Conservation (phyloP, 768 basidiomycete species). For the Mrakia hoshinonis region DNA sequence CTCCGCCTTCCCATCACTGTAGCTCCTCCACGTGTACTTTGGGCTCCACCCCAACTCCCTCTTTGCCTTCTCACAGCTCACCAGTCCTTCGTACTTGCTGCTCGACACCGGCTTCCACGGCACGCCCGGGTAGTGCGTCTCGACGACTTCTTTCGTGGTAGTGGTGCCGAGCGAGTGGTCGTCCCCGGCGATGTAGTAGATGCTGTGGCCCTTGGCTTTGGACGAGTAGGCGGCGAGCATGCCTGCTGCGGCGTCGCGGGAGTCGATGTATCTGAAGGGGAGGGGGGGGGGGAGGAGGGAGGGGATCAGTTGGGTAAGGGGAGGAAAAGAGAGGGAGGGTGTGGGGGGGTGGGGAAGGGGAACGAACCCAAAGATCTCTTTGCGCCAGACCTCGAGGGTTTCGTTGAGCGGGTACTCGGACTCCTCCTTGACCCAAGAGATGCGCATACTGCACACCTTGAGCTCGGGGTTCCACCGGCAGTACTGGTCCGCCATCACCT, state of each 20-base stretch:
- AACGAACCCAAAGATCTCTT: slow-evolving; percentile 11
- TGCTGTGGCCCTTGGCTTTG: slow-evolving; percentile 31
- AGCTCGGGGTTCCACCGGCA: slow-evolving; percentile 34
- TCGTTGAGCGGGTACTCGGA: slow-evolving; percentile 5
- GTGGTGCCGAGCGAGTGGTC: slow-evolving; percentile 32
- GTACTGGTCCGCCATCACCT: slow-evolving; percentile 35
- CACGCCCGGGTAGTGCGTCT: slow-evolving; percentile 31
- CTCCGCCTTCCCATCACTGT: not conserved
- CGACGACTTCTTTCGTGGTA: slow-evolving; percentile 31
- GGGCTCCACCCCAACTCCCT: slow-evolving; percentile 32
- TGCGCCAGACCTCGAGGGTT: slow-evolving; percentile 6
- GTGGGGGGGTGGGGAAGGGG: not conserved
- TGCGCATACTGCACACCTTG: slow-evolving; percentile 32
- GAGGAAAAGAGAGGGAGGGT: not conserved
- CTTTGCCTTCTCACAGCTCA: slow-evolving; percentile 34
- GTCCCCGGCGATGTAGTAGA: slow-evolving; percentile 34
- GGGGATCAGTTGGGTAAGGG: not conserved
- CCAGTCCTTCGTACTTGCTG: slow-evolving; percentile 29
- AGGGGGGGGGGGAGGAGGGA: too few species aligned
- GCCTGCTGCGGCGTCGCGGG: slow-evolving; percentile 32
- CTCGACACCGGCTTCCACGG: slow-evolving; percentile 23
- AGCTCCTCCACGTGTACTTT: slow-evolving; percentile 31
- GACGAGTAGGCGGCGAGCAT: slow-evolving; percentile 30
- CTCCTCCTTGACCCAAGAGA: slow-evolving; percentile 15
- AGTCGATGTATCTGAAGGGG: slow-evolving; percentile 30